These are phyloP conservation scores for Penicillium macrosclerotiorum DNA, from an alignment of 495 filamentous ascomycete genomes.

Conservation along the genomic window DNA sequence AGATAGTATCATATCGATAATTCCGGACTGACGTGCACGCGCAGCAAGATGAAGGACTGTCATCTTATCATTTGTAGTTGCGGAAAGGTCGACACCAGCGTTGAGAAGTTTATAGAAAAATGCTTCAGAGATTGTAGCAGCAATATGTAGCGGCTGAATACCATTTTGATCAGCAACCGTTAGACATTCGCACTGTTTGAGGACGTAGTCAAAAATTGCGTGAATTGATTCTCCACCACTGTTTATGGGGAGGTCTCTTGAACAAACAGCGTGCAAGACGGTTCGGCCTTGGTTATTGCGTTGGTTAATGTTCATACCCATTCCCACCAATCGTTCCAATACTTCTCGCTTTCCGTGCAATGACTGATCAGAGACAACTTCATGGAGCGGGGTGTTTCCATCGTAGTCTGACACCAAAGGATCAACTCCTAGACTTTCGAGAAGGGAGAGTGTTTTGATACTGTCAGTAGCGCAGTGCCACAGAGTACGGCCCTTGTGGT, in stretches of 20 bases:
- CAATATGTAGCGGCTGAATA: constrained; percentile 17
- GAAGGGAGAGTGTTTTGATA: too few relatives aligned
- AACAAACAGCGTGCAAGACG: constrained; percentile 13
- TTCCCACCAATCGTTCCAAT: too few relatives aligned
- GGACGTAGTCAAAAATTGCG: constrained; percentile 12
- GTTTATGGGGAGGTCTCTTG: not conserved
- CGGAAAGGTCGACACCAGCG: constrained; percentile 12
- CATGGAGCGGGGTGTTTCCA: constrained; percentile 19
- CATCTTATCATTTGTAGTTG: constrained; percentile 14
- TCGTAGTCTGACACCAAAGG: constrained; percentile 8
- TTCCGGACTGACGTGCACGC: constrained; percentile 12
- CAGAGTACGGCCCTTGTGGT: constrained; percentile 18
- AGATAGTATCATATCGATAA: constrained; percentile 11
- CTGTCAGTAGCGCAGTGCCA: constrained; percentile 7
- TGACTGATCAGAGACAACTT: constrained; percentile 3
- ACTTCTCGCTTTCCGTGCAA: too few relatives aligned
- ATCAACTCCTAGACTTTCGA: constrained; percentile 8
- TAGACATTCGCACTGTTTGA: constrained; percentile 4
- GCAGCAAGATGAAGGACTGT: constrained; percentile 20
- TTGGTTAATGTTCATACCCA: constrained; percentile 13
- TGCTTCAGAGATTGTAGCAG: constrained; percentile 15
- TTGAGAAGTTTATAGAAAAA: constrained; percentile 17
- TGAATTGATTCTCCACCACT: not conserved
- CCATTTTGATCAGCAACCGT: constrained; percentile 8
- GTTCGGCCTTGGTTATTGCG: constrained; percentile 13